Evolutionary conservation across 2,329 filamentous ascomycete species (phyloP).

Genomic region (Ceratocystis harringtonii): DNA sequence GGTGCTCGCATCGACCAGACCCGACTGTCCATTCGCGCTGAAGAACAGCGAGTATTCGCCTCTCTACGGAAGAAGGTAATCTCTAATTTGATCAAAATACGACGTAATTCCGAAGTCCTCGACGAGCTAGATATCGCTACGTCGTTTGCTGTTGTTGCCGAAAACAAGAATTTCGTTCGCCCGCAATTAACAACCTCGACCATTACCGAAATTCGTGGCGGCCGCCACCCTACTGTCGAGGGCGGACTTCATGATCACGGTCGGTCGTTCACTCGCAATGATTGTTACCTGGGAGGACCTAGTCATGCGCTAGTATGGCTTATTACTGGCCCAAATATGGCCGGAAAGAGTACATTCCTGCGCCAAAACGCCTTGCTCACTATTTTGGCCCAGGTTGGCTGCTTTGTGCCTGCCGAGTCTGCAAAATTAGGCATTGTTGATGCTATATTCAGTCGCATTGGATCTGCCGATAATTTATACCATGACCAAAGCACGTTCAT

Average conservation of each 20-base stretch:
- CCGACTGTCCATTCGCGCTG: slow-evolving; percentile 61
- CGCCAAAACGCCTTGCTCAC: slow-evolving; percentile 91
- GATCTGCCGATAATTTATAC: slow-evolving; percentile 90
- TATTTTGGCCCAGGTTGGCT: slow-evolving; percentile 82
- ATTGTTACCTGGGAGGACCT: slow-evolving; percentile 60
- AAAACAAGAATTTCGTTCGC: slow-evolving; percentile 56
- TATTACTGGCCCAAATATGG: slow-evolving; percentile 91
- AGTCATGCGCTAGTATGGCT: slow-evolving; percentile 46
- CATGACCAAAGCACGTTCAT: slow-evolving; percentile 95
- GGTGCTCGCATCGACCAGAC: slow-evolving; percentile 66
- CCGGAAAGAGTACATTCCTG: slow-evolving; percentile 88
- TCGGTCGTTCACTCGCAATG: slow-evolving; percentile 68
- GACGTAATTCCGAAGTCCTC: slow-evolving; percentile 77
- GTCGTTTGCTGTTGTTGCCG: slow-evolving; percentile 66
- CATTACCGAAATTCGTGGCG: slow-evolving; percentile 61
- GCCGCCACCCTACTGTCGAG: slow-evolving; percentile 86
- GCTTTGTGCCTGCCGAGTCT: slow-evolving; percentile 78
- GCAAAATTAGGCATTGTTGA: slow-evolving; percentile 86
- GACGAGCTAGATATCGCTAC: slow-evolving; percentile 87
- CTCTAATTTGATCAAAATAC: slow-evolving; percentile 65
- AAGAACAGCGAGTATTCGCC: slow-evolving; percentile 70
- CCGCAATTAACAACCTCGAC: slow-evolving; percentile 50
- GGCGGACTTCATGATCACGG: slow-evolving; percentile 65
- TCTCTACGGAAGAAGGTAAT: slow-evolving; percentile 62
- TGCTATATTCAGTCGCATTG: slow-evolving; percentile 84